A percentile compares a stretch with the other conserved stretches of the same genome.
Evolutionary conservation across 176 grass and related monocot genomes (phyloP).

Genomic region (Tuctoria greenei): DNA sequence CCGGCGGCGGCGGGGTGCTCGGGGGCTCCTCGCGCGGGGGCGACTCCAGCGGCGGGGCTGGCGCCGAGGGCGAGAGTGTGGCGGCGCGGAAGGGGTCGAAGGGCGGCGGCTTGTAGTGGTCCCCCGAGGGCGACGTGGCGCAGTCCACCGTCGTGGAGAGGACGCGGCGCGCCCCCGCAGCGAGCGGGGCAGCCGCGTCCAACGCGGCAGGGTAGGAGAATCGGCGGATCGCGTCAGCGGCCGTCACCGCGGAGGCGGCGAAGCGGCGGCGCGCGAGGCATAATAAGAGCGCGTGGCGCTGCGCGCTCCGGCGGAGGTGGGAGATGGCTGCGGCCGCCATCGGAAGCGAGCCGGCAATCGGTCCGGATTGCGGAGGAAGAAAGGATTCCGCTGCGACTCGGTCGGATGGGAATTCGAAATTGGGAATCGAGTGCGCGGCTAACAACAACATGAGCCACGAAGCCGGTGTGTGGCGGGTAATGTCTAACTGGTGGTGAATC

Average conservation of each 20-base stretch:
- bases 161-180: conserved; percentile 32
- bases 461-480: background rate
- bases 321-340: conserved; percentile 49
- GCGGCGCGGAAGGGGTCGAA: conserved; percentile 53
- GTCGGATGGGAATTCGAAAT: background rate
- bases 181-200: background rate
- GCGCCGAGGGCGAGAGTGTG: conserved; percentile 35
- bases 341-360: conserved; percentile 19
- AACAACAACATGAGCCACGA: background rate
- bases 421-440: background rate
- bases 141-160: conserved; percentile 48
- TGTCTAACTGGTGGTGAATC: background rate
- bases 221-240: conserved; percentile 28
- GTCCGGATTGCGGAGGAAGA: conserved; percentile 39
- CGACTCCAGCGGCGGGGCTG: conserved; percentile 43
- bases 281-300: conserved; percentile 39
- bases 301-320: conserved; percentile 47
- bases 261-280: conserved; percentile 38
- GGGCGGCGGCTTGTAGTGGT: conserved; percentile 42
- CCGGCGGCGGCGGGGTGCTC: conserved; percentile 3
- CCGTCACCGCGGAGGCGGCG: conserved; percentile 21
- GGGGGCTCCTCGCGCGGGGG: conserved; percentile 39
- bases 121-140: conserved; percentile 24
- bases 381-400: conserved; percentile 9
- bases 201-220: conserved; percentile 29